Base-by-base conservation (phyloP, 176 grass and related monocot genomes). In the Tillandsia fasciculata region DNA sequence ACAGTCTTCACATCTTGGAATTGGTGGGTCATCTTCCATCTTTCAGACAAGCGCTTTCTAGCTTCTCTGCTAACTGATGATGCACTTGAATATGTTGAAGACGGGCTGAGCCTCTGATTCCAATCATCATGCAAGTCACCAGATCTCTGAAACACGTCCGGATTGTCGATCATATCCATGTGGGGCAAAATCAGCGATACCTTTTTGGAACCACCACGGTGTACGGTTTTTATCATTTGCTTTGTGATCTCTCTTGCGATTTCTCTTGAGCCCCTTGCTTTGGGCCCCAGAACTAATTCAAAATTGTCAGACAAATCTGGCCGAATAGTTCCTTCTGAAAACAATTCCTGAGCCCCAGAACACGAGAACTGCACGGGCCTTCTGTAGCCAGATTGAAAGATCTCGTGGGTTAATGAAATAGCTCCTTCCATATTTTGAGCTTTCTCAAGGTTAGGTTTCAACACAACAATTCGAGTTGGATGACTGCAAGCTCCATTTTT, bases 1-100 rank as follows among this genome's bases (percentile, higher is more conserved):
- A 77, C 72, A 68, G 67, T 64, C 53, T 54, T 59, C 57, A 75
- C 53, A 65, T 86, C 74, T 52, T 88, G 82, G 76, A 17, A 59
- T 66, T 63, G 80, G 67, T 61, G 80, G 11, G 84, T 53, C 42
- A 79, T 88, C 76, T 85, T 92, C 84, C 87, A 90, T 85, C 82
- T 90, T 79, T 87, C 86, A 56, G 87, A 99, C 52, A 90, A 78
- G 54, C 83, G 86, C 83, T 90, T 99, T 68, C 86, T 99, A 63
- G 94, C 87, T 74, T 99, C 90, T 69, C 81, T 99, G 69, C 70
- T 90, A 65, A 90, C 87, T 48, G 90, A 82, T 82, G 86, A 77
- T 79, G 93, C 87, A 52, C 72, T 77, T 75, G 79, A 83, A 84
- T 82, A 74, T 69, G 76, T 49, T 54, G 84, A 88, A 7, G 81